These are phyloP conservation scores for Geotrichum europaeum DNA, from an alignment of 1,139 yeast species.

Conservation along the genomic window DNA sequence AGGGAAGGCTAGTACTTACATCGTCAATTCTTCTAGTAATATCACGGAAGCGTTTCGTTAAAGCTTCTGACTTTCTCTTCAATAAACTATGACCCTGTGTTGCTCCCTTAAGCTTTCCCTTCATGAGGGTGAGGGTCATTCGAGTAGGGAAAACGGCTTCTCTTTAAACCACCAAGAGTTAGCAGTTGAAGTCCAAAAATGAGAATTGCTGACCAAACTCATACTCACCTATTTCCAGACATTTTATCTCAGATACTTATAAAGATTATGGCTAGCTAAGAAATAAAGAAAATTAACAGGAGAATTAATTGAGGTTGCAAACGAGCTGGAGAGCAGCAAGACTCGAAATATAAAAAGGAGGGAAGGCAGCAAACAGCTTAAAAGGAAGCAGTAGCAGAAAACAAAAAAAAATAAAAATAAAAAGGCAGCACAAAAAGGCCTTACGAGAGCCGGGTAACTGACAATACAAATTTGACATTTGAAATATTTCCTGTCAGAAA, in stretches of 20 bases:
- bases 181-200: neutral
- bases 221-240: slow-evolving; percentile 15
- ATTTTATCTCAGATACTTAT: slow-evolving; percentile 1
- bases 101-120: slow-evolving; percentile 92
- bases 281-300: neutral
- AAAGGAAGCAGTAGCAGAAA: slow-evolving; percentile 10
- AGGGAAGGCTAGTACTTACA: slow-evolving; percentile 27
- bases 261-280: neutral
- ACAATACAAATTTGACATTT: neutral
- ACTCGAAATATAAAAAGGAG: neutral
- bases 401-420: neutral
- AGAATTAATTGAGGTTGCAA: neutral
- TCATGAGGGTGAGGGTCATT: slow-evolving; percentile 94
- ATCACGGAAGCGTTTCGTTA: slow-evolving; percentile 92
- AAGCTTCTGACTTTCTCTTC: slow-evolving; percentile 94
- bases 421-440: slow-evolving; percentile 7
- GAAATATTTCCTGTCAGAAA: neutral
- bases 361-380: neutral
- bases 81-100: slow-evolving; percentile 91
- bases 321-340: neutral
- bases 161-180: slow-evolving; percentile 22
- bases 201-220: neutral
- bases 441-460: slow-evolving; percentile 10
- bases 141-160: slow-evolving; percentile 81
- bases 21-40: slow-evolving; percentile 92